Evolutionary conservation across 1,139 yeast genomes (phyloP), one percentile per base, ranked within the genome.

Genomic region (Zygoascus hellenicus): DNA sequence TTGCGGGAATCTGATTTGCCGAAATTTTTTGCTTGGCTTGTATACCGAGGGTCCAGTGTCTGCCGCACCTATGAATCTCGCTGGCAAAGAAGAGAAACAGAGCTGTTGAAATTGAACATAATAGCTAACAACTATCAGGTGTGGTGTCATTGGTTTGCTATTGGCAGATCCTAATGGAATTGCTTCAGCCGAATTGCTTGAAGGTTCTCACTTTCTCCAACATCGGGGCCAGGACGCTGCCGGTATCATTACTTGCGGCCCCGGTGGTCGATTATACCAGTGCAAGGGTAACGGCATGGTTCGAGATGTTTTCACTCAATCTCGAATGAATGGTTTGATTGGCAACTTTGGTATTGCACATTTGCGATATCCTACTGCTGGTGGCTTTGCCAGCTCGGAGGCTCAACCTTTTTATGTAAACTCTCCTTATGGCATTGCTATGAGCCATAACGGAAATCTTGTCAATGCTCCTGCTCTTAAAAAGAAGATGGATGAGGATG

Each of bases 231-330:
- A 92, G 69, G 99, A 92, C 66, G 99, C 99, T 10, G 97, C 97
- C n/a, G 99, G 99, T 54, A 90, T 92, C 51, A 94, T 88, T 37
- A 94, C 98, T 10, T 89, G 97, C 67, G 98, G 97, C 45, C 73
- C 86, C 45, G 81, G 90, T 55, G 99, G 98, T 55, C 76, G 98
- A 51, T 76, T 94, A 50, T 90, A 88, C 70, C 97, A 92, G 70
- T 92, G 97, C 69, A 92, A 92, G 70, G 99, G 99, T 57, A 92
- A 89, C 66, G 99, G 99, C 54, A 88, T 94, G 97, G 97, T 96
- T 49, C 78, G 95, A 60, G 98, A 92, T 62, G 97, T 92, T 33
- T 92, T 92, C 77, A 89, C 96, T 43, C 86, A 82, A 63, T 71
- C 73, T 45, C 77, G 97, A 62, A 79, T 92, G 79, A 64, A 71